Evolutionary conservation across 225 moss, liverwort and hornwort genomes (phyloP).

Genomic region (Rhytidiadelphus loreus): DNA sequence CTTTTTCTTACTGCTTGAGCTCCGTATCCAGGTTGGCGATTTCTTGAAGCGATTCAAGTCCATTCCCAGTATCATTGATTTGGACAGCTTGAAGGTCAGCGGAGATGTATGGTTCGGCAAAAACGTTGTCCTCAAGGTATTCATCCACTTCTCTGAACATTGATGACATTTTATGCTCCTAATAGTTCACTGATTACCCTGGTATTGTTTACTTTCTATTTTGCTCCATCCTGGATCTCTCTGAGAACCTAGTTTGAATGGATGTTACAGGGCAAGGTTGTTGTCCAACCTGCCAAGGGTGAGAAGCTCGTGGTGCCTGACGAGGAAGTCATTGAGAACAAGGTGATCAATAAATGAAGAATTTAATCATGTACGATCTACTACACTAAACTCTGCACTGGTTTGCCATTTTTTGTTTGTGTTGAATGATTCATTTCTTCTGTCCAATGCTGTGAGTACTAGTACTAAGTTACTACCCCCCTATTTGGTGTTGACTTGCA

Average conservation of each 20-base stretch:
- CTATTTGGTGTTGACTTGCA: background rate
- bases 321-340: constrained; percentile 42
- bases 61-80: constrained; percentile 72
- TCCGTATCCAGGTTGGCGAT: constrained; percentile 57
- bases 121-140: constrained; percentile 58
- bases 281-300: constrained; percentile 49
- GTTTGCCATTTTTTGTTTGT: background rate
- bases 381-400: background rate
- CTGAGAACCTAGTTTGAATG: background rate
- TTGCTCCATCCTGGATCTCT: background rate
- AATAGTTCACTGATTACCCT: background rate
- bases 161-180: background rate
- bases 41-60: constrained; percentile 91
- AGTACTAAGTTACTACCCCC: background rate
- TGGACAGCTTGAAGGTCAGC: constrained; percentile 59
- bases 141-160: background rate
- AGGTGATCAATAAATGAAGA: constrained; percentile 26
- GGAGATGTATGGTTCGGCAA: constrained; percentile 90
- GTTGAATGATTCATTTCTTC: background rate
- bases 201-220: background rate
- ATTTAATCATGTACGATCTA: background rate
- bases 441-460: background rate
- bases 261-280: constrained; percentile 54
- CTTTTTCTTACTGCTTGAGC: background rate
- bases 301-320: constrained; percentile 72